phyloP scores from a whole-genome alignment of 2,329 filamentous ascomycete species.

The Dothistroma septosporum region DNA sequence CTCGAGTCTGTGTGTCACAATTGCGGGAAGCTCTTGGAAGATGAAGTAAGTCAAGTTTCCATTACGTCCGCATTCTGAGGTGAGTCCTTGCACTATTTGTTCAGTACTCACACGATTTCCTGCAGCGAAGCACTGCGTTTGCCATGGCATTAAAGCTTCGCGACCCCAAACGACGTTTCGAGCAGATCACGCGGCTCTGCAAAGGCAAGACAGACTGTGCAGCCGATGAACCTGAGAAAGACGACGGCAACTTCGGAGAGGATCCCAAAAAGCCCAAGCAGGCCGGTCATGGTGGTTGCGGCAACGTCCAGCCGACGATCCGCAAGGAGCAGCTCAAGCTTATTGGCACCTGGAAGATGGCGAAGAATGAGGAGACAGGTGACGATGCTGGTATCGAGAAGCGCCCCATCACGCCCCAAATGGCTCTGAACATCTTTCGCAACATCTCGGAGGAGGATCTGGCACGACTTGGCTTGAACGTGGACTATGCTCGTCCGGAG shows the following conservation, averaged over 20 bases:
- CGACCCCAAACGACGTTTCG: conserved; percentile 92
- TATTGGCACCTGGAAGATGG: conserved; percentile 67
- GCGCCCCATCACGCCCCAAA: conserved; percentile 73
- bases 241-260: conserved; percentile 65
- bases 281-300: conserved; percentile 77
- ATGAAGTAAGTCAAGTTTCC: conserved; percentile 76
- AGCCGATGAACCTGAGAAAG: conserved; percentile 65
- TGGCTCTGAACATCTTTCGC: conserved; percentile 80
- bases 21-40: conserved; percentile 94
- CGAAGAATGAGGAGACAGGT: conserved; percentile 68
- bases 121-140: conserved; percentile 79
- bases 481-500: conserved; percentile 91
- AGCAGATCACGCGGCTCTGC: conserved; percentile 85
- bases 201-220: conserved; percentile 85
- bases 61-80: conserved; percentile 11
- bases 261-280: conserved; percentile 51
- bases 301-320: conserved; percentile 83
- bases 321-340: conserved; percentile 82
- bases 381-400: conserved; percentile 69
- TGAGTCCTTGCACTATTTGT: conserved; percentile 1
- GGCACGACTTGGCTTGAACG: conserved; percentile 82
- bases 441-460: conserved; percentile 79
- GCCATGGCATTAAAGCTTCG: conserved; percentile 74
- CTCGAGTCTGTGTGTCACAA: conserved; percentile 98
- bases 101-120: conserved; percentile 43